Evolutionary conservation across 2,329 filamentous ascomycete genomes (phyloP), one percentile per base, ranked within the genome.

Genomic region (Periconia sp.): DNA sequence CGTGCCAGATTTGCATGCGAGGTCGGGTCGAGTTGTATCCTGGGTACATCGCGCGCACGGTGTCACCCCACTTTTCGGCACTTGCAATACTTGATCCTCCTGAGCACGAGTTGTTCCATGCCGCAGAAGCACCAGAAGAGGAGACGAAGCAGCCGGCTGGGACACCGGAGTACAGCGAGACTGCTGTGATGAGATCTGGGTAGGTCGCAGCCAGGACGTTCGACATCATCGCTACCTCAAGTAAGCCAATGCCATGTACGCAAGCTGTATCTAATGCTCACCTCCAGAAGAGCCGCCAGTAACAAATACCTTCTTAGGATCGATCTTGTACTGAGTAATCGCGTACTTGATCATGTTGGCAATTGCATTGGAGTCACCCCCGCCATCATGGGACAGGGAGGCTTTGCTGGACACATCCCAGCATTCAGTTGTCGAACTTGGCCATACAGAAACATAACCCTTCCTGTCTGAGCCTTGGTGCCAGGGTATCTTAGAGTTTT

Each of bases 261-360:
- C n/a, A n/a, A n/a, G n/a, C n/a, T n/a, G n/a, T n/a, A n/a, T n/a
- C n/a, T n/a, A n/a, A n/a, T n/a, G n/a, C n/a, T 40, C 24, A 61
- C 56, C 62, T 30, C 78, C 78, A 0, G 77, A 80, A 23, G 73
- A 77, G 23, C 73, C 67, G 11, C 82, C 82, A 0, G 78, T 81
- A 2, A 78, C 78, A 46, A 77, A 84, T 2, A 84, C 78, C 40
- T 72, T 73, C 47, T 57, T 68, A 21, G 73, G 54, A 54, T 85
- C 77, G 18, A 72, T 80, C 2, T 70, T 68, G 65, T 84, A 83
- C 56, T 73, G 73, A 7, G 60, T 50, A n/a, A 84, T 61, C 3
- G 78, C 72, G 53, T 81, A 83, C 26, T 65, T 70, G 33, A 84
- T 80, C 81, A 85, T 84, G 56, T 79, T 82, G 17, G 76, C 78